Evolutionary conservation across 129 eudicot species (phyloP), one percentile per base, ranked within the genome.

Genomic region (Deinandra increscens): DNA sequence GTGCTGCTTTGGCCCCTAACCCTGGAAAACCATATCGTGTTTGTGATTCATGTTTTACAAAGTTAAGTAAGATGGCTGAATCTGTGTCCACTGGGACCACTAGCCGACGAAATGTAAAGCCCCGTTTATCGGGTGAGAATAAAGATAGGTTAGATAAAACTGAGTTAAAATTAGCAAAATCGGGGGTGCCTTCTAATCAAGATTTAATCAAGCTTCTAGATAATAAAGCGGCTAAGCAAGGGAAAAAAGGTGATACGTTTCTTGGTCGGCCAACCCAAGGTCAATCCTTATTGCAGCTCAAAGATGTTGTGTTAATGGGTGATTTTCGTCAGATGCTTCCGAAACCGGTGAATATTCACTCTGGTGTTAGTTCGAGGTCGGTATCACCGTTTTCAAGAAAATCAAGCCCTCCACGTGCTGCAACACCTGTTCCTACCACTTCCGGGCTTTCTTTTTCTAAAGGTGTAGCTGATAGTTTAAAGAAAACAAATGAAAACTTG

Each of bases 381-480:
- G 96, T 92, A 63, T 92, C 98, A 18, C 98, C 98, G 20, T 92
- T 88, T 66, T 92, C 98, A 0, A 81, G 95, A 62, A 88, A 81
- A 62, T 71, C 96, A 3, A 92, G 96, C 53, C 98, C 98, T 38
- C 98, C 98, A 14, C 88, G 96, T 42, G 88, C 96, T 1, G 95
- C 95, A 42, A 92, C 98, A 9, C 98, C 98, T 33, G 87, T 92
- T 66, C 98, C 98, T 22, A 92, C 98, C 56, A 92, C 91, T 22
- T 66, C 96, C 1, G 98, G 96, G 53, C 91, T 92, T 65, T 92
- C 96, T 59, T 89, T 88, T 43, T 88, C 96, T 14, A 88, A 84
- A 75, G 85, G 90, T 56, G 83, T 81, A 61, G 60, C 91, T 49
- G 96, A 92, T 60, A 80, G 96, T 81, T 78, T 92, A 79, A 92